Base-by-base conservation (phyloP, 192 early-diverging fungal genomes). In the Physocladia obscura region DNA sequence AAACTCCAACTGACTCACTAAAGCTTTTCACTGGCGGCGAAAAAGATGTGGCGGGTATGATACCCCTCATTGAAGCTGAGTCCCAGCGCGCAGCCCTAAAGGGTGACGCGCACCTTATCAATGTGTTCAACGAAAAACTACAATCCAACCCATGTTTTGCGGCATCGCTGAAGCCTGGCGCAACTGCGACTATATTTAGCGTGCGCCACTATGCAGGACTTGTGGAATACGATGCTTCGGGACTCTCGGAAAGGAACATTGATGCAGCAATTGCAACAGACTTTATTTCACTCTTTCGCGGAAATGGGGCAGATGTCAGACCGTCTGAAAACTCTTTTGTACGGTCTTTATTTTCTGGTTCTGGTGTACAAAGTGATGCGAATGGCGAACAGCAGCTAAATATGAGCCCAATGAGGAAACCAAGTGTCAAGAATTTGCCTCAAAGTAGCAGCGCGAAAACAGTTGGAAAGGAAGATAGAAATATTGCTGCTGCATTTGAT, bases 271-370 rank as follows among this genome's bases (percentile, higher is more conserved):
- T 90, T 40, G 49, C 76, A 51, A 81, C 90, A 3, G 94, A 98
- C 74, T 95, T 96, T 74, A 85, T 95, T 30, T 82, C 88, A 38
- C 79, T 97, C 38, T 84, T 96, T 70, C 76, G 85, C 32, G 86
- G 86, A 49, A 80, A 80, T 62, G 74, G 71, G 22, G 75, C 59
- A 48, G 76, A 75, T 54, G 80, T 80, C 60, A 63, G 48, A 1
- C 74, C 75, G 26, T 77, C 89, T 24, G 87, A 84, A 62, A 93
- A 93, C 77, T 71, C 72, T 4, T 93, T 96, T 71, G 77, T 95
- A 29, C 84, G 83, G 22, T 77, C 77, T 37, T 79, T 98, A 60
- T 94, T 95, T 71, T 83, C 84, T 19, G 80, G 87, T 4, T 77
- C 87, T 2, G 89, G 81, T 56, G 83, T 97, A 37, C 83, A 87